Evolutionary conservation across 345 rosid species (phyloP).

Genomic region (Salix udensis): DNA sequence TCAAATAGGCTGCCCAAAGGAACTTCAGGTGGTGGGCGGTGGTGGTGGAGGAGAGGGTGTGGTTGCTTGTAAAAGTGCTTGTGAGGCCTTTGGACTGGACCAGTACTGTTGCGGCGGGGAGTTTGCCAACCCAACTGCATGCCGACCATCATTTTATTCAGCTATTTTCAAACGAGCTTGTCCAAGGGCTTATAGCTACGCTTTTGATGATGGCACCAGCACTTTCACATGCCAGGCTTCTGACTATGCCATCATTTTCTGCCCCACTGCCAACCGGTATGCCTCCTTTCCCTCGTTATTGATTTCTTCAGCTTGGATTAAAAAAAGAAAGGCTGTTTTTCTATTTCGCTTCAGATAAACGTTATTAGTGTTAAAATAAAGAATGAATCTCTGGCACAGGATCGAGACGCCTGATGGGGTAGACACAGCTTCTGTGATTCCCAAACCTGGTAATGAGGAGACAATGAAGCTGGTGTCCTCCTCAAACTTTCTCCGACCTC

Average conservation of each 20-base stretch:
- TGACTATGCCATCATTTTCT: slow-evolving; percentile 66
- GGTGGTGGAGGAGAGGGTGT: slow-evolving; percentile 35
- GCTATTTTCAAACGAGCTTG: slow-evolving; percentile 79
- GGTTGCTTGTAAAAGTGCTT: slow-evolving; percentile 80
- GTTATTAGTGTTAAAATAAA: neutral
- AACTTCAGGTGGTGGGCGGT: slow-evolving; percentile 80
- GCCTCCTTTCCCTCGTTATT: neutral
- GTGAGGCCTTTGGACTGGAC: slow-evolving; percentile 78
- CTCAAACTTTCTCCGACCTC: slow-evolving; percentile 36
- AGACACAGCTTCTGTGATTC: slow-evolving; percentile 21
- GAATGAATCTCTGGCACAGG: slow-evolving; percentile 25
- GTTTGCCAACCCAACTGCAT: slow-evolving; percentile 79
- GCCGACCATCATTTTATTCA: slow-evolving; percentile 66
- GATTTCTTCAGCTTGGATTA: neutral
- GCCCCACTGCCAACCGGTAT: slow-evolving; percentile 51
- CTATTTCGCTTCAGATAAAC: neutral
- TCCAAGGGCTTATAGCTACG: slow-evolving; percentile 86
- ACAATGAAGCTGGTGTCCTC: slow-evolving; percentile 43
- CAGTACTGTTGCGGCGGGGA: slow-evolving; percentile 90
- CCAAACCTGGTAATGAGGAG: slow-evolving; percentile 28
- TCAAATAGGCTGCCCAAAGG: slow-evolving; percentile 71
- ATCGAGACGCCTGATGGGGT: slow-evolving; percentile 22
- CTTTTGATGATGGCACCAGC: slow-evolving; percentile 73
- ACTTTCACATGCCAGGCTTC: slow-evolving; percentile 85
- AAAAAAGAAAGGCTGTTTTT: neutral